phyloP scores from a whole-genome alignment of 2,329 filamentous ascomycete genomes.

The Trichoderma simmonsii region DNA sequence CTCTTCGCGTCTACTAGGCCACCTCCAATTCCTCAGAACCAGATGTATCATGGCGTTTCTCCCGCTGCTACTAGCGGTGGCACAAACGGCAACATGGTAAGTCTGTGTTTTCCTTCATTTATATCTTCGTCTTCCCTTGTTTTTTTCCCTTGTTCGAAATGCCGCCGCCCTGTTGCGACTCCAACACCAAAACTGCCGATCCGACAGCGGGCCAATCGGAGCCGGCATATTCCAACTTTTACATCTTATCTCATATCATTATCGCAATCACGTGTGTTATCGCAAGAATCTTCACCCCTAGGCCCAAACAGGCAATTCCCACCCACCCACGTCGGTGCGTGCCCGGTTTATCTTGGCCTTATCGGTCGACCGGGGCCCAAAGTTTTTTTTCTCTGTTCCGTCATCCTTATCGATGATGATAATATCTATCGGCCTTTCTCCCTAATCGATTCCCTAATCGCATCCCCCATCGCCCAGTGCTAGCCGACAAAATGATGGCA shows the following conservation, averaged over 20 bases:
- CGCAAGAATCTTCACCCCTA: constrained; percentile 23
- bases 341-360: constrained; percentile 33
- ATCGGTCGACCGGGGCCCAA: constrained; percentile 34
- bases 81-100: constrained; percentile 40
- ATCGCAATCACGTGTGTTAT: constrained; percentile 21
- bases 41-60: constrained; percentile 26
- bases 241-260: constrained; percentile 19
- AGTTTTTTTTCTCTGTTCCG: constrained; percentile 35
- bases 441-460: constrained; percentile 25
- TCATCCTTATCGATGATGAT: constrained; percentile 40
- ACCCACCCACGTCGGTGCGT: constrained; percentile 14
- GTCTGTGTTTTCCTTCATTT: constrained; percentile 23
- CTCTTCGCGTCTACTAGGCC: constrained; percentile 3
- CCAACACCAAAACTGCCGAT: constrained; percentile 8
- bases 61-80: constrained; percentile 41
- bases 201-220: constrained; percentile 16
- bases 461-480: constrained; percentile 28
- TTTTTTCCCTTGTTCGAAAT: background rate
- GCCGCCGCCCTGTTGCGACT: constrained; percentile 1
- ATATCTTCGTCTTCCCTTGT: background rate
- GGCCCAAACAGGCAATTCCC: constrained; percentile 8
- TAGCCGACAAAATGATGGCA: constrained; percentile 46
- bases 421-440: constrained; percentile 30
- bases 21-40: constrained; percentile 11
- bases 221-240: constrained; percentile 16